Percentiles rank a stretch among this genome's conserved stretches.
Conservation (phyloP, 805 yeast genomes). For the Zygosaccharomyces gambellarensis region DNA sequence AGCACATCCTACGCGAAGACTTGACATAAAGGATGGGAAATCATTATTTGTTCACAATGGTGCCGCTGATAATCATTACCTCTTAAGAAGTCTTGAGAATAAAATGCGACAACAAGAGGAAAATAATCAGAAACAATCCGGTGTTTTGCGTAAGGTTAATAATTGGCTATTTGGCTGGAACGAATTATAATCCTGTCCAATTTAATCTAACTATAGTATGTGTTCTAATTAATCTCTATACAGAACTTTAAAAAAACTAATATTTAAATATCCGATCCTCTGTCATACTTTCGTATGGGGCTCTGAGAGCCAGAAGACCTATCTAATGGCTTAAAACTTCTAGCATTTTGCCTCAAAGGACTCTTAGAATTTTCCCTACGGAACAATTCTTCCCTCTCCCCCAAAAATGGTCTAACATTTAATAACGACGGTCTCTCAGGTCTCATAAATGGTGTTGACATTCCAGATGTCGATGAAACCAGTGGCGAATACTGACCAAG, state of each 20-base stretch:
- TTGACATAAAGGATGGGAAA: slow-evolving; percentile 42
- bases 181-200: slow-evolving; percentile 30
- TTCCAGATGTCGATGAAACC: slow-evolving; percentile 9
- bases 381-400: slow-evolving; percentile 1
- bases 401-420: slow-evolving; percentile 3
- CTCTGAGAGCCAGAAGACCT: neutral
- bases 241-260: neutral
- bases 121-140: slow-evolving; percentile 14
- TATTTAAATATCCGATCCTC: neutral
- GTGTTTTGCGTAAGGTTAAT: slow-evolving; percentile 34
- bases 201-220: neutral
- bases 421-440: slow-evolving; percentile 5
- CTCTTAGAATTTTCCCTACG: slow-evolving; percentile 9
- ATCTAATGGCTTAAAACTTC: neutral
- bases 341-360: slow-evolving; percentile 9
- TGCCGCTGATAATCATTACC: slow-evolving; percentile 20
- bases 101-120: slow-evolving; percentile 29
- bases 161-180: slow-evolving; percentile 54
- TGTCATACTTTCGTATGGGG: neutral
- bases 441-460: slow-evolving; percentile 8
- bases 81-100: slow-evolving; percentile 27
- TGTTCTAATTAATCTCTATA: neutral
- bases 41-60: slow-evolving; percentile 35
- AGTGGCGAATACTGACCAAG: slow-evolving; percentile 11
- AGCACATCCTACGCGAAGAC: slow-evolving; percentile 25